Base-by-base conservation (phyloP, 2,329 filamentous ascomycete genomes). In the Aspergillus ruber region DNA sequence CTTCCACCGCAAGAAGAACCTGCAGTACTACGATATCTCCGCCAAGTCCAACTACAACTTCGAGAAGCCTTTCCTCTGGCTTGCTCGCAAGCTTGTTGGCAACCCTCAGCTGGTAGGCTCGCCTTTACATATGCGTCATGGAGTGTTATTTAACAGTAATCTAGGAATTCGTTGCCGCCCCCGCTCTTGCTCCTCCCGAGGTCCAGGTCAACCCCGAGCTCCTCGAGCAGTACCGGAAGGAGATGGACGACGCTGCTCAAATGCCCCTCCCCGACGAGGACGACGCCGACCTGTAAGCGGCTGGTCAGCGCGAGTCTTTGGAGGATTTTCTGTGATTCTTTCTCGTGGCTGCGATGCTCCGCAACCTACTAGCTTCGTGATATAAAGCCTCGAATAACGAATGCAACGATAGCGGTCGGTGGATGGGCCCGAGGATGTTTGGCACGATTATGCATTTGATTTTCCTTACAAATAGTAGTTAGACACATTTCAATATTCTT, bases 21-120 rank as follows among this genome's bases (percentile, higher is more conserved):
- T 98, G 45, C 93, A 98, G 78, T 98, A 97, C 84, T 98, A 98
- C 82, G 93, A 97, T 65, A 97, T 97, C 73, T 96, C 90, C 38
- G 93, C 93, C 76, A 98, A 97, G 82, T 96, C 90, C 69, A 97
- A 97, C 83, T 97, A 98, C 80, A 97, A 97, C 85, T 97, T 97
- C 75, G 91, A 97, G 85, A 98, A 97, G 84, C 91, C 91, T 56
- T 97, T 98, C 88, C 86, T 97, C 65, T 97, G 93, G 93, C 86
- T 98, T 65, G 91, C 90, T 62, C 85, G 93, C 74, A 98, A 98
- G 85, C 85, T 98, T 50, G 90, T 95, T 63, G 93, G 91, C 74
- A 97, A 97, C 82, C 80, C 88, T 65, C 74, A 77, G 67, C 76
- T 95, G 71, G 88, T 93, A 77, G 62, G 85, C 75, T 6, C 5